These are phyloP conservation scores for Mycosphaerelloides madeirae DNA, from an alignment of 2,329 filamentous ascomycete species.

Conservation along the genomic window DNA sequence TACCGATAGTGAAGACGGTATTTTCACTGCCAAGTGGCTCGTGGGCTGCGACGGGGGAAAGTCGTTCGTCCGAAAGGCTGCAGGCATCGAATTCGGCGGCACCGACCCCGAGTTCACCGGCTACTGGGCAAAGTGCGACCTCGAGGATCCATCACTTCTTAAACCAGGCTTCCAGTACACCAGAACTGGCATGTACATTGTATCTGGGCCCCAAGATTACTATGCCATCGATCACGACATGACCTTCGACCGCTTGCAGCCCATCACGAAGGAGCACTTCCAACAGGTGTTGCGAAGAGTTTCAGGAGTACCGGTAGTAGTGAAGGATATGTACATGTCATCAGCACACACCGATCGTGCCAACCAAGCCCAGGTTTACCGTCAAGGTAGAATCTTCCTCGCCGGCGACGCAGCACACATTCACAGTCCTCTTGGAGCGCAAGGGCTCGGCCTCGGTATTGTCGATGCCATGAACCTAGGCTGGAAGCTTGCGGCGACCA, in stretches of 20 bases:
- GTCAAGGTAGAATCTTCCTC: constrained; percentile 21
- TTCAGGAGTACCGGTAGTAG: background rate
- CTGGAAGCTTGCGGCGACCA: constrained; percentile 20
- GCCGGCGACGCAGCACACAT: constrained; percentile 35
- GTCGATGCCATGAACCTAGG: constrained; percentile 35
- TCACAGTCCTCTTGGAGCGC: constrained; percentile 34
- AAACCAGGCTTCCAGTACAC: constrained; percentile 5
- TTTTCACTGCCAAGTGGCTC: no score
- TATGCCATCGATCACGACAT: constrained; percentile 11
- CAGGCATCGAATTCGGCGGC: constrained; percentile 11
- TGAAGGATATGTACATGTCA: no score
- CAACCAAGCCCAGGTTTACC: constrained; percentile 10
- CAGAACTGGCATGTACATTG: constrained; percentile 6
- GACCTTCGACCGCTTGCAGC: constrained; percentile 10
- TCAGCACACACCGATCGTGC: constrained; percentile 9
- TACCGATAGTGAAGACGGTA: no score
- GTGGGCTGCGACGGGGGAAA: constrained; percentile 4
- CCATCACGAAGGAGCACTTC: constrained; percentile 10
- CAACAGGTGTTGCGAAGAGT: constrained; percentile 3
- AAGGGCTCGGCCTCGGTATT: constrained; percentile 38
- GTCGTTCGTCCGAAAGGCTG: constrained; percentile 9
- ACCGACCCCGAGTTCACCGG: constrained; percentile 12
- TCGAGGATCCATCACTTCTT: no score
- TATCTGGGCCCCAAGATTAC: constrained; percentile 5
- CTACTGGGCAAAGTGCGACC: constrained; percentile 6